These are phyloP conservation scores for Calcarisporium arbuscula DNA, from an alignment of 2,329 filamentous ascomycete species.

Conservation along the genomic window DNA sequence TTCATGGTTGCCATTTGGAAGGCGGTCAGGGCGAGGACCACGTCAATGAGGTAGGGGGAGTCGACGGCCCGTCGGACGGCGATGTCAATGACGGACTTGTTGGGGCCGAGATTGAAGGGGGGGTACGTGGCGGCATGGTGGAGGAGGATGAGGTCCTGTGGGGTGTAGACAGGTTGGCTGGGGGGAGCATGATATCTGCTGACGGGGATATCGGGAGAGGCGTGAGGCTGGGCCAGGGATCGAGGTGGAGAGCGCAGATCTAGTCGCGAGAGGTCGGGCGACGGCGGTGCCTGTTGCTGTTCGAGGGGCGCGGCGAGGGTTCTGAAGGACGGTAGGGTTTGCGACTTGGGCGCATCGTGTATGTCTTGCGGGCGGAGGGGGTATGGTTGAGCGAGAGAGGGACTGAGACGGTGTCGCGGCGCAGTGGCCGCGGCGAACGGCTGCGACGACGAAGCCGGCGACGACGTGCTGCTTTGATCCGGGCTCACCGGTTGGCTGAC, in stretches of 20 bases:
- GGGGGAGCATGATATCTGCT: no score
- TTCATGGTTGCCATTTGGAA: slow-evolving; percentile 25
- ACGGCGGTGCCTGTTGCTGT: slow-evolving; percentile 11
- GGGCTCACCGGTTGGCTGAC: no score
- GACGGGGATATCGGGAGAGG: slow-evolving; percentile 7
- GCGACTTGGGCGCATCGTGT: slow-evolving; percentile 2
- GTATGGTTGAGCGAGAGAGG: no score
- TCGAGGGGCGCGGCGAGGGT: slow-evolving; percentile 11
- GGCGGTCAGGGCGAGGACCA: slow-evolving; percentile 38
- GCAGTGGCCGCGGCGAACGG: no score
- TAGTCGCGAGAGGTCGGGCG: no score
- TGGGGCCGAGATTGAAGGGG: slow-evolving; percentile 15
- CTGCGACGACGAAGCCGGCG: slow-evolving; percentile 5
- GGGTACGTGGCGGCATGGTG: slow-evolving; percentile 24
- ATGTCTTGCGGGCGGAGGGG: not conserved
- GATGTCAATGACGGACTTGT: slow-evolving; percentile 21
- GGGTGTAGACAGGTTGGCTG: slow-evolving; percentile 27
- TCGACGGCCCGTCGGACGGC: slow-evolving; percentile 24
- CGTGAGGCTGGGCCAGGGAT: slow-evolving; percentile 7
- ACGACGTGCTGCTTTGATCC: no score
- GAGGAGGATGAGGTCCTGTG: slow-evolving; percentile 33
- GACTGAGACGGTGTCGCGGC: slow-evolving; percentile 1
- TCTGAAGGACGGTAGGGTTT: slow-evolving; percentile 10
- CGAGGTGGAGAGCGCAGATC: slow-evolving; percentile 3
- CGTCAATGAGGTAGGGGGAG: slow-evolving; percentile 39